These are phyloP conservation scores for Fusarium abutilonis DNA, from an alignment of 2,329 filamentous ascomycete genomes.

Conservation along the genomic window DNA sequence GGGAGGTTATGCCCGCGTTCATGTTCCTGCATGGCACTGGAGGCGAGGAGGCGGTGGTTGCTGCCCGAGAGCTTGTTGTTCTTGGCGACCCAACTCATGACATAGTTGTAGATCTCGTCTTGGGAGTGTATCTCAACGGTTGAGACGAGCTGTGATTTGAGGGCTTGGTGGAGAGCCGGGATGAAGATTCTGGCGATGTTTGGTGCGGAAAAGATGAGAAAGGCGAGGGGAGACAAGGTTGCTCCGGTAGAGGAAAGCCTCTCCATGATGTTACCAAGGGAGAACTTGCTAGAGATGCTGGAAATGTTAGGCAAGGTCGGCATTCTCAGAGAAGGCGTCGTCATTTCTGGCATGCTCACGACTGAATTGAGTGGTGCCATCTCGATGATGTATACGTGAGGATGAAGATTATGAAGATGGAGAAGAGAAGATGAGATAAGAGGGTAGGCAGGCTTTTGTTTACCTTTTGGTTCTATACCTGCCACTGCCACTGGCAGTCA, in stretches of 20 bases:
- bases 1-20: not conserved
- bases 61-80: constrained; percentile 21
- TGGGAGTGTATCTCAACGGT: constrained; percentile 22
- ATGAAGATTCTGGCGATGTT: not conserved
- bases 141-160: constrained; percentile 21
- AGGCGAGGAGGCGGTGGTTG: constrained; percentile 26
- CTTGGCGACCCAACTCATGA: constrained; percentile 29
- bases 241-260: not conserved
- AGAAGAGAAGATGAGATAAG: too few species aligned
- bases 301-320: too few species aligned
- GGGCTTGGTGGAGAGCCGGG: not conserved
- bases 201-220: not conserved
- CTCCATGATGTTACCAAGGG: not conserved
- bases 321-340: too few species aligned
- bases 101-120: constrained; percentile 27
- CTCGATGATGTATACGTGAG: too few species aligned
- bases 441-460: too few species aligned
- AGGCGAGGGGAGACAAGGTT: not conserved
- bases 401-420: too few species aligned
- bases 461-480: too few species aligned
- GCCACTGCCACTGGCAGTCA: too few species aligned
- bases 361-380: too few species aligned
- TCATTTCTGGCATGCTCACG: too few species aligned
- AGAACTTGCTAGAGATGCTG: not conserved
- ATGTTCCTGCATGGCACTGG: constrained; percentile 6